Evolutionary conservation across 352 stramenopile genomes (phyloP), one percentile per base, ranked within the genome.

Genomic region (Globisporangium iwayamae): DNA sequence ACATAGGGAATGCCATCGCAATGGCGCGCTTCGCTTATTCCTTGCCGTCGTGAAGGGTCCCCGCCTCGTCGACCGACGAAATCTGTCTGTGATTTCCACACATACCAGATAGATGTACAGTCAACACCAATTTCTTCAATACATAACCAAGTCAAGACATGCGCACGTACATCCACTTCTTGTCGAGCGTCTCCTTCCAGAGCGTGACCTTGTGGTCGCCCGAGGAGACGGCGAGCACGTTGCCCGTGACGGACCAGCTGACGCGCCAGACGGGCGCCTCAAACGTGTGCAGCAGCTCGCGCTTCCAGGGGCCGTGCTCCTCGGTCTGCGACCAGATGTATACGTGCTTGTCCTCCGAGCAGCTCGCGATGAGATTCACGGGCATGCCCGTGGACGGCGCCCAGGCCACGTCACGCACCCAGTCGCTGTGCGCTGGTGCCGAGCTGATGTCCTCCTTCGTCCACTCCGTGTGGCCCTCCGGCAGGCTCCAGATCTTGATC

Each of bases 121-220:
- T 67, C 63, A 70, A 16, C 28, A 30, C 18, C 43, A 16, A 10
- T 30, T 39, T n/a, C 11, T n/a, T 5, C n/a, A 47, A 0, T 14
- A 36, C 28, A 13, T n/a, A 30, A 22, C 9, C 2, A n/a, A 25
- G 34, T 39, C n/a, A 65, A 62, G 10, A 53, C 0, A 22, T 41
- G 45, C 45, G 18, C 20, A 92, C 79, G 70, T 88, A 90, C 83
- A 94, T 93, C 97, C 97, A 99, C 65, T 91, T 95, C 66, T 98
- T 98, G 83, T 99, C 93, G 32, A 99, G 83, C 51, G 81, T 96
- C 74, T 98, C 91, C 78, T 99, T 99, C 97, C 97, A 99, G 3
- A 99, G 74, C 48, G 91, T 98, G 5, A 99, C 97, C 80, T 97
- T 92, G 76, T 98, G 91, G 81, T 99, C 96, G 53, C 96, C 98